These are phyloP conservation scores for Mortierella sp. DNA, from an alignment of 371 early-diverging fungal genomes.

Conservation along the genomic window DNA sequence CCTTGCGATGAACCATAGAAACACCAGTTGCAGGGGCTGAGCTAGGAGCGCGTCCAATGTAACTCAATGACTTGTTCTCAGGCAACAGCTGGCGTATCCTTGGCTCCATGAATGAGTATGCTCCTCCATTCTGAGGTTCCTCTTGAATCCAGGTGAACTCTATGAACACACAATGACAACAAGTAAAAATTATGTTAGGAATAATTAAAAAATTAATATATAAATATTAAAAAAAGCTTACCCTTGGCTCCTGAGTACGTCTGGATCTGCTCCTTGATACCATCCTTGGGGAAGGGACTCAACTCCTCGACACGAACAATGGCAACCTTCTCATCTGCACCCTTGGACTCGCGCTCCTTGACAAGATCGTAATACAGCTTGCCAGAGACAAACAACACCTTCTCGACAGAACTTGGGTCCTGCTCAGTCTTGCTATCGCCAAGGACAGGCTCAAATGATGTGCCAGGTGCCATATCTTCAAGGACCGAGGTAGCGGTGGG, in stretches of 20 bases:
- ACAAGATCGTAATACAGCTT: slow-evolving; percentile 93
- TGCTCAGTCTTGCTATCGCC: slow-evolving; percentile 64
- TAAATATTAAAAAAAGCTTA: slow-evolving; percentile 13
- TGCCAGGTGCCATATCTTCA: slow-evolving; percentile 88
- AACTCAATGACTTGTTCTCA: slow-evolving; percentile 60
- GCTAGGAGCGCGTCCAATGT: slow-evolving; percentile 79
- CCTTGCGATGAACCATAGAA: slow-evolving; percentile 45
- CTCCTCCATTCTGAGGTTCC: slow-evolving; percentile 95
- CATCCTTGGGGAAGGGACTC: slow-evolving; percentile 90
- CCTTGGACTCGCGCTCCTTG: slow-evolving; percentile 78
- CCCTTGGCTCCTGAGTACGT: slow-evolving; percentile 71
- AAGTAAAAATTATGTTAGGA: slow-evolving; percentile 7
- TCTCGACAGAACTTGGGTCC: slow-evolving; percentile 64
- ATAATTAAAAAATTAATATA: slow-evolving; percentile 6
- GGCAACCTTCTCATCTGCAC: slow-evolving; percentile 79
- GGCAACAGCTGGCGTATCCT: slow-evolving; percentile 82
- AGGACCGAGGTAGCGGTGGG: slow-evolving; percentile 78
- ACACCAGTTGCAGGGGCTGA: slow-evolving; percentile 85
- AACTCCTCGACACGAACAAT: slow-evolving; percentile 94
- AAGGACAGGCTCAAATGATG: slow-evolving; percentile 86
- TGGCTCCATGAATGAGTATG: slow-evolving; percentile 89
- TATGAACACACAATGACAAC: slow-evolving; percentile 5
- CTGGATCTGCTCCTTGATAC: slow-evolving; percentile 72
- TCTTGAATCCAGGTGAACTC: slow-evolving; percentile 96
- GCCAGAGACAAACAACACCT: slow-evolving; percentile 89